Evolutionary conservation across 192 early-diverging fungal genomes (phyloP).

Genomic region (Coemansia sp.): DNA sequence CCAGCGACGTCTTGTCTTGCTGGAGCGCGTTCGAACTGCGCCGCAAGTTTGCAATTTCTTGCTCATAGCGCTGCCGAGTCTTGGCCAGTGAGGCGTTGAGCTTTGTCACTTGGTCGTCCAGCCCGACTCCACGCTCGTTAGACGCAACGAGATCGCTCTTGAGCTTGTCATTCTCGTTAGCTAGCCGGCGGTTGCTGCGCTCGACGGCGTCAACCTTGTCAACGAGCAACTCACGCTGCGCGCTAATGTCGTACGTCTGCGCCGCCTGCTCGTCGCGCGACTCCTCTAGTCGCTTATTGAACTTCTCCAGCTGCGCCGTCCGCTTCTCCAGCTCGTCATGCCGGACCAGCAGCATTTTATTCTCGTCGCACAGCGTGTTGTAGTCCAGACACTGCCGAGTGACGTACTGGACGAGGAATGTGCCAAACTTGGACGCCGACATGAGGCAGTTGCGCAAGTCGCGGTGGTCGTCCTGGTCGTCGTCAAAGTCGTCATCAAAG

Average conservation of each 20-base stretch:
- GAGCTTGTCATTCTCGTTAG: conserved; percentile 61
- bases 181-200: conserved; percentile 22
- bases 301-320: conserved; percentile 23
- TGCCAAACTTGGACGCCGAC: conserved; percentile 46
- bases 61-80: conserved; percentile 63
- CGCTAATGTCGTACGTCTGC: conserved; percentile 40
- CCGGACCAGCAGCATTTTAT: conserved; percentile 13
- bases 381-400: conserved; percentile 45
- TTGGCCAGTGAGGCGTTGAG: conserved; percentile 42
- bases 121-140: conserved; percentile 63
- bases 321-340: conserved; percentile 34
- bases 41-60: conserved; percentile 63
- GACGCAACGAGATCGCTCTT: conserved; percentile 56
- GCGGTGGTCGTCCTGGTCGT: conserved; percentile 30
- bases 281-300: conserved; percentile 36
- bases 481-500: conserved; percentile 21
- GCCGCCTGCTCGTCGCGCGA: conserved; percentile 35
- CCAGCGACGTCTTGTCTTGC: conserved; percentile 63
- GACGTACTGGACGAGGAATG: conserved; percentile 52
- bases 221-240: conserved; percentile 16
- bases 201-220: conserved; percentile 29
- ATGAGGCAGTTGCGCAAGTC: conserved; percentile 45
- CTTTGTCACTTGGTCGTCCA: conserved; percentile 52
- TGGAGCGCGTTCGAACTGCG: conserved; percentile 60
- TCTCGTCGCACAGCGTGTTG: conserved; percentile 39